A percentile compares a stretch with the other conserved stretches of the same genome.
phyloP scores from a whole-genome alignment of 352 stramenopile genomes.

The Phytopythium helicoides region DNA sequence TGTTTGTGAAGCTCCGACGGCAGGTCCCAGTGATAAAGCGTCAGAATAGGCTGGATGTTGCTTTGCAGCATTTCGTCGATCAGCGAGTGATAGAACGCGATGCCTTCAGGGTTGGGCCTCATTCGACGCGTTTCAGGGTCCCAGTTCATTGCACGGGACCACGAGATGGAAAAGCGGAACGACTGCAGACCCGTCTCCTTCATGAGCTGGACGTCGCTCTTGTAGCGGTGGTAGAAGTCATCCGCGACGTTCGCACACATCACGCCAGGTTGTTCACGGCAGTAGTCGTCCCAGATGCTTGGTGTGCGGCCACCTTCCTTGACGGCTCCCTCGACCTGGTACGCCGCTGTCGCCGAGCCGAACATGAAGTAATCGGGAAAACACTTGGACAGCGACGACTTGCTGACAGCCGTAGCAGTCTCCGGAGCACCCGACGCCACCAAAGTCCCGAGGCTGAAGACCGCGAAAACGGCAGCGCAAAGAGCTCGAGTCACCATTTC shows the following conservation, averaged over 20 bases:
- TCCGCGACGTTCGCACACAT: slow-evolving; percentile 85
- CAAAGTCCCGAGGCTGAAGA: too few relatives aligned
- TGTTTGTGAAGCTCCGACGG: slow-evolving; percentile 72
- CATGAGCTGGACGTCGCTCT: slow-evolving; percentile 85
- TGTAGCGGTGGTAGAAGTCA: slow-evolving; percentile 86
- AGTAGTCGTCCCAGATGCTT: slow-evolving; percentile 92
- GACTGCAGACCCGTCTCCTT: slow-evolving; percentile 73
- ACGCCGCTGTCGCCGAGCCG: slow-evolving; percentile 80
- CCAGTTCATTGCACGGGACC: slow-evolving; percentile 85
- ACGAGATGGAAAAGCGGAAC: slow-evolving; percentile 91
- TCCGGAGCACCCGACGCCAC: too few relatives aligned
- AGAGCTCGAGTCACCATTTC: too few relatives aligned
- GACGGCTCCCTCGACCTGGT: slow-evolving; percentile 89
- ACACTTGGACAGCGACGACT: slow-evolving; percentile 13
- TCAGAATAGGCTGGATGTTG: slow-evolving; percentile 77
- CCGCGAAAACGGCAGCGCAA: too few relatives aligned
- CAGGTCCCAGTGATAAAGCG: slow-evolving; percentile 94
- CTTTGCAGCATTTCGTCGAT: slow-evolving; percentile 72
- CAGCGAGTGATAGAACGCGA: slow-evolving; percentile 89
- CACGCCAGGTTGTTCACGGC: slow-evolving; percentile 38
- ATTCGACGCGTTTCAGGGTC: slow-evolving; percentile 38
- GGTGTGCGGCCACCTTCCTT: slow-evolving; percentile 63
- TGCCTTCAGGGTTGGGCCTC: slow-evolving; percentile 65
- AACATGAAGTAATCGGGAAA: slow-evolving; percentile 67
- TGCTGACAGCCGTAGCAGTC: too few relatives aligned